phyloP scores from a whole-genome alignment of 345 rosid genomes.

The Camelina neglecta region DNA sequence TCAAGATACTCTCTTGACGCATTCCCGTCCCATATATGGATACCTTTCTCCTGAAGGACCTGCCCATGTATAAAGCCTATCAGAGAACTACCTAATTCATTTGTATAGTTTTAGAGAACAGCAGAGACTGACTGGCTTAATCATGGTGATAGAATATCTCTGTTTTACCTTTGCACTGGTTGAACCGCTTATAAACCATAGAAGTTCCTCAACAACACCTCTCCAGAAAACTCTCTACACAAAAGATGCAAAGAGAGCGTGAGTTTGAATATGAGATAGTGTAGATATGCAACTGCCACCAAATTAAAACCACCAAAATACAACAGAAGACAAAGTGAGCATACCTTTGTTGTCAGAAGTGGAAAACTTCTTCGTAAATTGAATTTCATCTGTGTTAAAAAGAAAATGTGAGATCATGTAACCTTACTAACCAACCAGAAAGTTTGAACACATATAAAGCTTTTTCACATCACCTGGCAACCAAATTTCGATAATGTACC shows the following conservation, averaged over 20 bases:
- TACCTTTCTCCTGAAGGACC: slow-evolving; percentile 90
- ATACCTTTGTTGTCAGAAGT: slow-evolving; percentile 88
- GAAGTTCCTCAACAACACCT: slow-evolving; percentile 92
- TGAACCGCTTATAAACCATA: slow-evolving; percentile 97
- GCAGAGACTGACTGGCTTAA: background rate
- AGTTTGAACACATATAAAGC: background rate
- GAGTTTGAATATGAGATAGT: slow-evolving; percentile 5
- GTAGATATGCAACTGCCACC: background rate
- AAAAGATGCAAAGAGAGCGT: slow-evolving; percentile 22
- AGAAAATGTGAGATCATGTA: background rate
- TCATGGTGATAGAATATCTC: background rate
- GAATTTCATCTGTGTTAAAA: slow-evolving; percentile 67
- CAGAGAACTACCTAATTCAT: background rate
- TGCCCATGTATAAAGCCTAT: slow-evolving; percentile 43
- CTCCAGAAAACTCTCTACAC: slow-evolving; percentile 91
- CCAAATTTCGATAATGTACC: slow-evolving; percentile 94
- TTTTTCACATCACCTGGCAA: slow-evolving; percentile 62
- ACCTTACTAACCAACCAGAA: background rate
- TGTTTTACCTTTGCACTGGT: slow-evolving; percentile 81
- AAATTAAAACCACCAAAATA: background rate
- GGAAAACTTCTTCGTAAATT: slow-evolving; percentile 88
- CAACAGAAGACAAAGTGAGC: slow-evolving; percentile 10
- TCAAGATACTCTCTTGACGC: slow-evolving; percentile 94
- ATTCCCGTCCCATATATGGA: slow-evolving; percentile 96
- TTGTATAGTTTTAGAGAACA: background rate